phyloP scores from a whole-genome alignment of 129 eudicot genomes.

The Flaveria ramosissima region DNA sequence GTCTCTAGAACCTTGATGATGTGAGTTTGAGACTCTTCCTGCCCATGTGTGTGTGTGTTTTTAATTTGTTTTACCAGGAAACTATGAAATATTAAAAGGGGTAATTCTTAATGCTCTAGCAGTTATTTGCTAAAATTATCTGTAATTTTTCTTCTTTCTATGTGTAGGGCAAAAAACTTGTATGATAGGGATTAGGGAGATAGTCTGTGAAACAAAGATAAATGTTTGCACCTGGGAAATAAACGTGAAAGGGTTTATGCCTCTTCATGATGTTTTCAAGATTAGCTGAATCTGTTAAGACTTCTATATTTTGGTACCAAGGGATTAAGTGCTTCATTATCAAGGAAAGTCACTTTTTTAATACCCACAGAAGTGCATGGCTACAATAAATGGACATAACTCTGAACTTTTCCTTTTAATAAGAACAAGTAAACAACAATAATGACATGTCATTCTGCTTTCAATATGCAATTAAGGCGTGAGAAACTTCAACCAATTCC shows the following conservation, averaged over 20 bases:
- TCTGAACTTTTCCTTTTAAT: neutral
- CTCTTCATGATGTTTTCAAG: neutral
- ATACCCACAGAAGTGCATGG: neutral
- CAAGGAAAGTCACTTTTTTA: neutral
- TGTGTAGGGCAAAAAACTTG: too few relatives aligned
- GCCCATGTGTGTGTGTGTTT: too few relatives aligned
- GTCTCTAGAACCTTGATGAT: too few relatives aligned
- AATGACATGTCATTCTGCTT: neutral
- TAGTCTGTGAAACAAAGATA: neutral
- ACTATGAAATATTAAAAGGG: too few relatives aligned
- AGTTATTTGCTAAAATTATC: too few relatives aligned
- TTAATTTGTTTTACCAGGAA: too few relatives aligned
- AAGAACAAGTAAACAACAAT: neutral
- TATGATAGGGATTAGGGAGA: neutral
- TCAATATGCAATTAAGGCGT: neutral
- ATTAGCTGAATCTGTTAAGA: neutral
- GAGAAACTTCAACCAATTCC: neutral
- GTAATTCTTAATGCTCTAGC: too few relatives aligned
- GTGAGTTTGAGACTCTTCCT: too few relatives aligned
- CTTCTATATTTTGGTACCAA: neutral
- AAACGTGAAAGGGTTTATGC: neutral
- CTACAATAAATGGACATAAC: neutral
- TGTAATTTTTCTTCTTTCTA: too few relatives aligned
- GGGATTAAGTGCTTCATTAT: neutral
- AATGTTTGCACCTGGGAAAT: neutral